Base-by-base conservation (phyloP, 1,139 yeast species). In the Wickerhamomyces sp. region DNA sequence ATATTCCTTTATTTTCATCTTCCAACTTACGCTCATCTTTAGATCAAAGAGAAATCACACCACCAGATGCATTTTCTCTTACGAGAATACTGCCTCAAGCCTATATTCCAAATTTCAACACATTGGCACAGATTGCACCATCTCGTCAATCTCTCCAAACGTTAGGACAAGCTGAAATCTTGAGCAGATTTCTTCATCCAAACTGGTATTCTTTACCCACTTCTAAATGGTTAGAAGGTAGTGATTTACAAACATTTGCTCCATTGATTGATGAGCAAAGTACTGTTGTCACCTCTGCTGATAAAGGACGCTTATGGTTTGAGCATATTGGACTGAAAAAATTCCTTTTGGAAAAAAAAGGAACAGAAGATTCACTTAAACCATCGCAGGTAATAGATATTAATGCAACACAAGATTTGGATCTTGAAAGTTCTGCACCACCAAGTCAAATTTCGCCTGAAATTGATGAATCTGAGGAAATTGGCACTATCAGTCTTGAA, bases 181-280 rank as follows among this genome's bases (percentile, higher is more conserved):
- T 88, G 61, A 72, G 76, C 37, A 78, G 76, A 42, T 85, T 86
- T 56, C 72, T 83, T 51, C 96, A 89, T 59, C 96, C 97, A 13
- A 85, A 84, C 45, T 85, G 95, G 86, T 82, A 82, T 49, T 80
- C 88, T 8, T 67, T 90, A 37, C 87, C 94, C 7, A 74, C 86
- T 7, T 82, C 96, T 1, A 78, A 78, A 37, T 92, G 97, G 97
- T 64, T 90, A 39, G 74, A 74, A 38, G 81, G 81, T 38, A 80
- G 81, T 37, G 73, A 72, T 9, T 76, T 73, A 45, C 72, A 74
- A 41, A 76, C 88, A 12, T 90, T 88, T 72, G 95, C 94, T 0
- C 97, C 97, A 4, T 60, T 72, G 1, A 63, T 72, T 31, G 96
- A 89, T 58, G 88, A 85, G 60, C 73, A 75, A 33, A 80, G 78